Conservation (phyloP, 225 moss, liverwort and hornwort species). For the Bryum argenteum region DNA sequence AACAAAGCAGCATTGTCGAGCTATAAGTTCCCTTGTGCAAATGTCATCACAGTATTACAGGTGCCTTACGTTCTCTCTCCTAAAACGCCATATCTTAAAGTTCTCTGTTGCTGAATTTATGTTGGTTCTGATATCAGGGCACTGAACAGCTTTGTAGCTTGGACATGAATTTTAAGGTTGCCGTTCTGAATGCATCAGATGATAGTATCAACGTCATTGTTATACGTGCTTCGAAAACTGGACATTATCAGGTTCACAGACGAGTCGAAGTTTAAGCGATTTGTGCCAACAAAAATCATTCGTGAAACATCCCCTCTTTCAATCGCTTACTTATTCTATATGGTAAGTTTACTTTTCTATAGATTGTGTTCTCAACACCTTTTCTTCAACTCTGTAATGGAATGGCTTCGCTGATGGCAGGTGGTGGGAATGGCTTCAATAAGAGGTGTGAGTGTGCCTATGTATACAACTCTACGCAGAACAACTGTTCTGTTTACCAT, state of each 20-base stretch:
- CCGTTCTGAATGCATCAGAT: conserved; percentile 60
- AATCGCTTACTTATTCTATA: conserved; percentile 89
- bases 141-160: neutral
- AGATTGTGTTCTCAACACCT: neutral
- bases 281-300: conserved; percentile 70
- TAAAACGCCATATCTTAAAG: neutral
- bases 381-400: conserved; percentile 6
- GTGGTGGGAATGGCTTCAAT: conserved; percentile 98
- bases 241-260: conserved; percentile 75
- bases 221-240: conserved; percentile 73
- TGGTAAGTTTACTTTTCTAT: conserved; percentile 53
- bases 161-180: conserved; percentile 2
- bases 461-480: conserved; percentile 97
- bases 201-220: conserved; percentile 77
- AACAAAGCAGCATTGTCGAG: conserved; percentile 93
- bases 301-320: conserved; percentile 81
- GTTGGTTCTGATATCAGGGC: conserved; percentile 6
- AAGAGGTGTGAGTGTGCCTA: conserved; percentile 97
- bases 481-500: conserved; percentile 95
- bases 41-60: conserved; percentile 97
- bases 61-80: conserved; percentile 33
- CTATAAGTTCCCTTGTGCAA: conserved; percentile 88
- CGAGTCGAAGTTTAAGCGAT: conserved; percentile 59
- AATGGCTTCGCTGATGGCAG: conserved; percentile 44
- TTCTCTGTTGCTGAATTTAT: neutral